phyloP scores from a whole-genome alignment of 1,284 basidiomycete species.

The Sanghuangporus sanghuang region DNA sequence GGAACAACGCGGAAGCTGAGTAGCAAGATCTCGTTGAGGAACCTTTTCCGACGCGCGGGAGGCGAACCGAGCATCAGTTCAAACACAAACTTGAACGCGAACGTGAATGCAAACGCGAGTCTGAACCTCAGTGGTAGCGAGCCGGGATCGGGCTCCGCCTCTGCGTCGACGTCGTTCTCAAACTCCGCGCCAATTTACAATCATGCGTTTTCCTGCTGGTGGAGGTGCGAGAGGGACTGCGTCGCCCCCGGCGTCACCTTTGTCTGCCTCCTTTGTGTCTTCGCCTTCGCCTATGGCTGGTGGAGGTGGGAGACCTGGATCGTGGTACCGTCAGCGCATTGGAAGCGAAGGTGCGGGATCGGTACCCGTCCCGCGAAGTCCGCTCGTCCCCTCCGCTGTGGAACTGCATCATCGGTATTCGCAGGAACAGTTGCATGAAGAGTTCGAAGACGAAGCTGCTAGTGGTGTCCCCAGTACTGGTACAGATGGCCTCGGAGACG shows the following conservation, averaged over 20 bases:
- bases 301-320: neutral
- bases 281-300: neutral
- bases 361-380: conserved; percentile 3
- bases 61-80: neutral
- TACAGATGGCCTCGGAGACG: neutral
- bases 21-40: conserved; percentile 15
- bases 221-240: neutral
- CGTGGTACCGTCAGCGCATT: conserved; percentile 9
- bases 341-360: conserved; percentile 6
- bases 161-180: conserved; percentile 8
- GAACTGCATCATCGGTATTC: conserved; percentile 17
- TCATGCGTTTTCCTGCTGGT: neutral
- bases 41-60: conserved; percentile 10
- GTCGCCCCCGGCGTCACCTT: conserved; percentile 4
- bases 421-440: conserved; percentile 1
- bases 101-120: neutral
- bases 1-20: conserved; percentile 7
- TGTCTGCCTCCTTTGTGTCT: conserved; percentile 2
- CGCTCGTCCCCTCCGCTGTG: conserved; percentile 9
- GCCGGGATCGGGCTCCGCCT: neutral
- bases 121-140: neutral
- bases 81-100: neutral
- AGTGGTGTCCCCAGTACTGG: neutral
- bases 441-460: conserved; percentile 1
- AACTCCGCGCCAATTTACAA: conserved; percentile 2